Evolutionary conservation across 2,329 filamentous ascomycete genomes (phyloP).

Genomic region (Epichloe festucae): DNA sequence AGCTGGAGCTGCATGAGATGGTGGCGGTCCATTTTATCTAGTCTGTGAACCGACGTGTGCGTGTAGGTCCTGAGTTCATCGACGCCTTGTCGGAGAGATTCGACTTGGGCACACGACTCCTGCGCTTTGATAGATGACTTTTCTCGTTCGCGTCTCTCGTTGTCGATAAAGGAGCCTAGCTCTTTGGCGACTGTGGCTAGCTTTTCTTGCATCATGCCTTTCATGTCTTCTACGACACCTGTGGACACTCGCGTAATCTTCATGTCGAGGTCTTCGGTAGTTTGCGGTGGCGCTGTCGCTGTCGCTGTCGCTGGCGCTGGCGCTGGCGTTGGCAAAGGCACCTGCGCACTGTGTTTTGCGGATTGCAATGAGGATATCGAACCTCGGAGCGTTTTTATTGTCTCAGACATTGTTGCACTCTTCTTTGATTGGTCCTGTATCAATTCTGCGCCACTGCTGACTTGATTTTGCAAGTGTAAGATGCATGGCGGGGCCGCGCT

Average conservation of each 20-base stretch:
- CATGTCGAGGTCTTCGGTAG: background rate
- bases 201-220: conserved; percentile 3
- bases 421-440: conserved; percentile 2
- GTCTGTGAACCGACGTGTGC: background rate
- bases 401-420: background rate
- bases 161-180: conserved; percentile 11
- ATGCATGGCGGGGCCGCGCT: background rate
- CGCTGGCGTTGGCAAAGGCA: background rate
- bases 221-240: background rate
- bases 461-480: background rate
- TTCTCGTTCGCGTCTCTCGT: conserved; percentile 8
- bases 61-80: background rate
- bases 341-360: background rate
- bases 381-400: conserved; percentile 1
- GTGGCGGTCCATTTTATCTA: background rate
- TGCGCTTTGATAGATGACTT: conserved; percentile 3
- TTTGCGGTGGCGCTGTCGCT: background rate
- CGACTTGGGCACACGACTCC: conserved; percentile 3
- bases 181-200: conserved; percentile 3
- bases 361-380: background rate
- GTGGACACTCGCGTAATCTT: conserved; percentile 1
- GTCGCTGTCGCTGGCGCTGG: background rate
- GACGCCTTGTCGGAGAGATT: conserved; percentile 1
- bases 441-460: background rate
- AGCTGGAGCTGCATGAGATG: background rate